Conservation (phyloP, 2,329 filamentous ascomycete species). For the Thermoascus crustaceus region DNA sequence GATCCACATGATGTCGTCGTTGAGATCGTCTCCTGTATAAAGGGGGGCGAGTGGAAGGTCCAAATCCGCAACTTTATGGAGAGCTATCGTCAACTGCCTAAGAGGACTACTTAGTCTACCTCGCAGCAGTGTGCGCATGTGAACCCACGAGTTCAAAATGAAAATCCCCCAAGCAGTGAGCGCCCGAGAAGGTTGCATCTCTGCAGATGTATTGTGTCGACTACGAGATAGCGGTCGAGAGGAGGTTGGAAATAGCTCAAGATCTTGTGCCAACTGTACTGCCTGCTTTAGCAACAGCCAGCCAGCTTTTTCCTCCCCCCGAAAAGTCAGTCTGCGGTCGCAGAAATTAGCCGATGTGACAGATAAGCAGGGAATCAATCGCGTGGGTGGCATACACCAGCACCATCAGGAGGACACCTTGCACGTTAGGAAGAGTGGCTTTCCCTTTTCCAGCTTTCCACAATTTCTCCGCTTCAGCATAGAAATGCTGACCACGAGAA, state of each 20-base stretch:
- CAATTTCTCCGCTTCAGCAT: constrained; percentile 27
- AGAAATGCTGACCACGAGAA: constrained; percentile 27
- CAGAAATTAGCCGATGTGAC: background rate
- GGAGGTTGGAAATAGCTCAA: constrained; percentile 17
- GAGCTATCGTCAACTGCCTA: constrained; percentile 23
- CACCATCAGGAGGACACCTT: constrained; percentile 28
- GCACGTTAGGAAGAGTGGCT: constrained; percentile 26
- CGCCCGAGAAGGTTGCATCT: constrained; percentile 15
- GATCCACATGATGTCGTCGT: constrained; percentile 19
- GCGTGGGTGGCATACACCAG: constrained; percentile 8
- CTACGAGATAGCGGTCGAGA: constrained; percentile 7
- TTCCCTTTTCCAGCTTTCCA: constrained; percentile 29
- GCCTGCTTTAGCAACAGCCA: constrained; percentile 27
- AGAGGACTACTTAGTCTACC: constrained; percentile 7
- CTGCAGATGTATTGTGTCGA: constrained; percentile 9
- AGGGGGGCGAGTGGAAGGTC: constrained; percentile 12
- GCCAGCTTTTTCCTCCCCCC: constrained; percentile 18
- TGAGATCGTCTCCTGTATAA: constrained; percentile 7
- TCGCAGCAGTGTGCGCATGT: background rate
- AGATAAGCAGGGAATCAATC: background rate
- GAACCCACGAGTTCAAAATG: constrained; percentile 21
- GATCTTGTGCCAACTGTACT: constrained; percentile 23
- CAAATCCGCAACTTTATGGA: constrained; percentile 14
- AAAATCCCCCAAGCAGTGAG: constrained; percentile 25
- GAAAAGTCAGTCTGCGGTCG: constrained; percentile 17